phyloP scores from a whole-genome alignment of 2,329 filamentous ascomycete species.

The Chaetothyriales sp. region DNA sequence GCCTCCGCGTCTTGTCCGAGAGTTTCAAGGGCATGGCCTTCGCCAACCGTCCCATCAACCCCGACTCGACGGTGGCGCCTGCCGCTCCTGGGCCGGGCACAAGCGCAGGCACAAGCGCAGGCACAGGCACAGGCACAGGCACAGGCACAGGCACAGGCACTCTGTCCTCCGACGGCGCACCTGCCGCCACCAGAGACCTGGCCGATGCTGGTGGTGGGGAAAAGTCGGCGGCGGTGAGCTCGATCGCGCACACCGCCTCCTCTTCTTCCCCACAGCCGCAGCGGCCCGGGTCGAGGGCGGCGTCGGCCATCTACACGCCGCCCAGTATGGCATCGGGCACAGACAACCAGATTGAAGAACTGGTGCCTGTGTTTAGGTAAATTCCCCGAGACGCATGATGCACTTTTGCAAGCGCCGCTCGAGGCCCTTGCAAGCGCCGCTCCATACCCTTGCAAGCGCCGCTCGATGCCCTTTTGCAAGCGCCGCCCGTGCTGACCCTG shows the following conservation, averaged over 20 bases:
- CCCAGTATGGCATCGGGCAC: slow-evolving; percentile 71
- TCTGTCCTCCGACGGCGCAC: slow-evolving; percentile 7
- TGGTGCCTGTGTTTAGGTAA: slow-evolving; percentile 74
- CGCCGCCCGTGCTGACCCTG: slow-evolving; percentile 4
- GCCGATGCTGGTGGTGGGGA: neutral
- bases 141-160: too few species aligned
- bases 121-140: too few species aligned
- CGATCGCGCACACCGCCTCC: slow-evolving; percentile 2
- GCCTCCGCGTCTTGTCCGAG: slow-evolving; percentile 16
- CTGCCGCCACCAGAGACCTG: slow-evolving; percentile 2
- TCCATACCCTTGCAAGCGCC: too few species aligned
- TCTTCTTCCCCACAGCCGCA: neutral
- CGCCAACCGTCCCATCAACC: slow-evolving; percentile 6
- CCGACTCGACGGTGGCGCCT: slow-evolving; percentile 7
- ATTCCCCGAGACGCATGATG: neutral
- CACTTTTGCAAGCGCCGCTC: too few species aligned
- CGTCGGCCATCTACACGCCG: slow-evolving; percentile 32
- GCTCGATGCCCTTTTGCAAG: neutral
- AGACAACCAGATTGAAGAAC: slow-evolving; percentile 70
- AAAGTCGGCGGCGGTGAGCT: slow-evolving; percentile 3
- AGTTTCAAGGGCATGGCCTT: slow-evolving; percentile 17
- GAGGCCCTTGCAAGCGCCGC: too few species aligned
- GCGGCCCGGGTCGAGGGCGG: slow-evolving; percentile 10
- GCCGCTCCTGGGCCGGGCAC: slow-evolving; percentile 6
- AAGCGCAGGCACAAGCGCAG: too few species aligned